These are phyloP conservation scores for Myxozyma monticola DNA, from an alignment of 805 yeast genomes.

Conservation along the genomic window DNA sequence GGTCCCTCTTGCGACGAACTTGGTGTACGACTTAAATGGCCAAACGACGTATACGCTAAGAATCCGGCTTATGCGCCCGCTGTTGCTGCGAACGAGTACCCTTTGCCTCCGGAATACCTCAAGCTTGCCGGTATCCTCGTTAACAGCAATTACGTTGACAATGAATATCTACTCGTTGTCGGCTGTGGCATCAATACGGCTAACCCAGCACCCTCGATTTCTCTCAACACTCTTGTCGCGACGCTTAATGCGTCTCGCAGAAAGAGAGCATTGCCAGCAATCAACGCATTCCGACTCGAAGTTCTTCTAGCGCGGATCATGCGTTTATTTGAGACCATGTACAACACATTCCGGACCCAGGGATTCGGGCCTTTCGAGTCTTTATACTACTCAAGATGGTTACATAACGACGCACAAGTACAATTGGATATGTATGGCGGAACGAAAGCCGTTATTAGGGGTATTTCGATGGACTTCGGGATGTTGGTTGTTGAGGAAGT, in stretches of 20 bases:
- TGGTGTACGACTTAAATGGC: conserved; percentile 91
- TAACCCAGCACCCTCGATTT: conserved; percentile 89
- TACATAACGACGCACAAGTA: conserved; percentile 75
- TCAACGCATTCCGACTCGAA: conserved; percentile 51
- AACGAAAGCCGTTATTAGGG: conserved; percentile 64
- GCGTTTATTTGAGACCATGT: conserved; percentile 62
- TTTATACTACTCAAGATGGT: conserved; percentile 81
- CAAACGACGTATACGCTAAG: conserved; percentile 82
- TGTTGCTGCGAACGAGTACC: conserved; percentile 32
- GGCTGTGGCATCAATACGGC: conserved; percentile 87
- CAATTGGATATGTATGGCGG: conserved; percentile 57
- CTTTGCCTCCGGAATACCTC: conserved; percentile 44
- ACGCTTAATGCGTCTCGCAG: conserved; percentile 57
- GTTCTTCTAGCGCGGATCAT: conserved; percentile 66
- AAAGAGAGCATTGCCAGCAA: conserved; percentile 43
- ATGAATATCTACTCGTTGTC: conserved; percentile 64
- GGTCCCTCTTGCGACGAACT: conserved; percentile 67
- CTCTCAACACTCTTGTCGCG: conserved; percentile 69
- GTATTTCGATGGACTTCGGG: conserved; percentile 85
- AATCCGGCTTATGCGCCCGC: conserved; percentile 48
- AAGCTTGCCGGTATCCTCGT: conserved; percentile 85
- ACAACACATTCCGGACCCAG: conserved; percentile 51
- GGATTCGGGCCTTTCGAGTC: conserved; percentile 71
- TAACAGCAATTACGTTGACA: conserved; percentile 67
- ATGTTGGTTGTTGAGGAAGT: conserved; percentile 73